These are phyloP conservation scores for Miscanthus lutarioriparius DNA, from an alignment of 176 grass and related monocot species.

Conservation along the genomic window DNA sequence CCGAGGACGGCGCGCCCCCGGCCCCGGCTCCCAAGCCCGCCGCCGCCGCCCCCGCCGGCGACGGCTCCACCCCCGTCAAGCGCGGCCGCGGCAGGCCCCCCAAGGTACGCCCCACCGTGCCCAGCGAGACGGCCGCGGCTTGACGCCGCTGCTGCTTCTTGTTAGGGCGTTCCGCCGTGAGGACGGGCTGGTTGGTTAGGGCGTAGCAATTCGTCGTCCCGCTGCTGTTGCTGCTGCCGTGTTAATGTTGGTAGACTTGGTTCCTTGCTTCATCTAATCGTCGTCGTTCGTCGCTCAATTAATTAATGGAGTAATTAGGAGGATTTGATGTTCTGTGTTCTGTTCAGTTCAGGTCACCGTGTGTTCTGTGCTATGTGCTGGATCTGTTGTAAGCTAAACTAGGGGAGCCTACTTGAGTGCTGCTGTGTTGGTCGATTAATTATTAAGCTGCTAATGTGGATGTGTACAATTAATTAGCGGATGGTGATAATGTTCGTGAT, in stretches of 20 bases:
- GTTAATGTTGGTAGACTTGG: conserved; percentile 3
- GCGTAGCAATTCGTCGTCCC: not conserved
- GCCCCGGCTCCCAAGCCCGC: not conserved
- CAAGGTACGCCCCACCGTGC: conserved; percentile 58
- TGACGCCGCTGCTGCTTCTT: not conserved
- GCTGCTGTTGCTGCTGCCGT: not conserved
- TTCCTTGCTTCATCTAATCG: conserved; percentile 11
- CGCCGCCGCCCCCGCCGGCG: not conserved
- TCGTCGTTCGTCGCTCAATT: not conserved
- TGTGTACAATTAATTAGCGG: conserved; percentile 39
- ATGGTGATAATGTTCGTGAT: conserved; percentile 6
- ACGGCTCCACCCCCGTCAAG: conserved; percentile 42
- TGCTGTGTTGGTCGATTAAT: not conserved
- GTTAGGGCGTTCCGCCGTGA: too few species aligned
- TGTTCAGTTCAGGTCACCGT: not conserved
- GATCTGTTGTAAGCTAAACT: conserved; percentile 26
- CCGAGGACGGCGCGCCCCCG: not conserved
- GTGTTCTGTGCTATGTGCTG: not conserved
- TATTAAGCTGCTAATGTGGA: conserved; percentile 21
- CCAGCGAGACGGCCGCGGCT: conserved; percentile 45
- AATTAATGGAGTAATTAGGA: conserved; percentile 36
- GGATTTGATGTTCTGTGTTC: not conserved
- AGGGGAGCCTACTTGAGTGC: not conserved
- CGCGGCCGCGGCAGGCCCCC: conserved; percentile 80
- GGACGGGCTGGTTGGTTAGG: not conserved